Evolutionary conservation across 768 basidiomycete genomes (phyloP), one percentile per base, ranked within the genome.

Genomic region (Crepidotus variabilis): DNA sequence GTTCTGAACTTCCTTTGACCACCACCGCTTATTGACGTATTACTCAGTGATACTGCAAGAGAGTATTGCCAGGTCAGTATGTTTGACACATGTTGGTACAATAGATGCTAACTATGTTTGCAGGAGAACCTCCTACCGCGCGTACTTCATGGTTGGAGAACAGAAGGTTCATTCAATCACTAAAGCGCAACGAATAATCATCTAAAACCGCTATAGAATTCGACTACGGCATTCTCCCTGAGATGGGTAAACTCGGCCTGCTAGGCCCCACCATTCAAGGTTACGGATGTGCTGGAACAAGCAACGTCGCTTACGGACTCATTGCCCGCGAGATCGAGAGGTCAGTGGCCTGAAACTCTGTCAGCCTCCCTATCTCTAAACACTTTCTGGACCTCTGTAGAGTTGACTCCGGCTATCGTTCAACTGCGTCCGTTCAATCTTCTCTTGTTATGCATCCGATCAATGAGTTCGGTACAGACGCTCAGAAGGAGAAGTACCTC

Each of bases 401-500:
- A 59, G 86, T 98, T 36, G 96, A 99, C 68, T 98, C 95, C 2
- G 96, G 96, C 0, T 98, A 97, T 67, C 90, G 96, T 22, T 95
- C 92, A 4, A 95, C 87, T 2, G 86, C 94, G 60, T 97, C 94
- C 16, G 96, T 98, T 2, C 96, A 98, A 70, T 93, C 91, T 0
- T 95, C 93, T 18, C 83, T 99, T 23, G 93, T 96, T 11, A 99
- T 99, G 95, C 92, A 96, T 66, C 94, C 88, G 8, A 91, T 93
- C 62, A 73, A 90, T 66, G 86, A 90, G 64, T 98, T 94, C 68
- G 96, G 96, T 1, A 83, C 87, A 0, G 87, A 94, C 32, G 85
- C 82, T 32, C 94, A 98, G 72, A 95, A 94, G 74, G 88, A 93
- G 64, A 89, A 87, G 63, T 99, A 88, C 66, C 80, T 99, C 3